Base-by-base conservation (phyloP, 257 asterid genomes). In the Orobanche coerulescens region DNA sequence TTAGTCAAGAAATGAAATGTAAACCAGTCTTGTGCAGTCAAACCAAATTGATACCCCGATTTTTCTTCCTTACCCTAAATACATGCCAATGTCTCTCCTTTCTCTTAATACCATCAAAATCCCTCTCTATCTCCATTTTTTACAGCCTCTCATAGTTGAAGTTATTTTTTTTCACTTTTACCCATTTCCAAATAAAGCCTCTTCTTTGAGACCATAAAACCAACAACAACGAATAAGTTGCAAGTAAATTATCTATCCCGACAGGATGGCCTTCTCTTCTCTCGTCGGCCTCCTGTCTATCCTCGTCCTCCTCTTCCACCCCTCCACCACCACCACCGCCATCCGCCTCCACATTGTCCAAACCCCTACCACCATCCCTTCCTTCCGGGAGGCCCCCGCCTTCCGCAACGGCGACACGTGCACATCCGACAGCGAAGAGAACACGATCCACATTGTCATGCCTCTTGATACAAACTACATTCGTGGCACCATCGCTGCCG, bases 401-500 rank as follows among this genome's bases (percentile, higher is more conserved):
- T 90, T 90, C 59, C 82, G 81, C 56, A 90, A 90, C 22, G 89
- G 92, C 24, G 56, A 69, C 19, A 23, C 76, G n/a, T 86, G 97
- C 70, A 63, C 53, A 39, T 51, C 82, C 48, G 9, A 48, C 56
- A 20, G 0, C 19, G 25, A 46, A 1, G 43, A 53, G 0, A 65
- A 75, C 65, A 34, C 12, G 11, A 85, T 86, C 52, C 95, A 86
- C 60, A 60, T 83, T 7, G 91, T 75, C 20, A 88, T 86, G 96
- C 96, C 96, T 5, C 80, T 88, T 4, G 96, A 88, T 58, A 68
- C 71, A 0, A 88, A 88, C 68, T 88, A 88, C 64, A 83, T 88
- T 1, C 76, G 95, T 2, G 96, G 96, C 6, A 83, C 96, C 0
- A 79, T 88, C 67, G 95, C 95, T 0, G 96, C 96, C 0, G 80